Conservation (phyloP, 345 rosid species). For the Cardamine resedifolia region DNA sequence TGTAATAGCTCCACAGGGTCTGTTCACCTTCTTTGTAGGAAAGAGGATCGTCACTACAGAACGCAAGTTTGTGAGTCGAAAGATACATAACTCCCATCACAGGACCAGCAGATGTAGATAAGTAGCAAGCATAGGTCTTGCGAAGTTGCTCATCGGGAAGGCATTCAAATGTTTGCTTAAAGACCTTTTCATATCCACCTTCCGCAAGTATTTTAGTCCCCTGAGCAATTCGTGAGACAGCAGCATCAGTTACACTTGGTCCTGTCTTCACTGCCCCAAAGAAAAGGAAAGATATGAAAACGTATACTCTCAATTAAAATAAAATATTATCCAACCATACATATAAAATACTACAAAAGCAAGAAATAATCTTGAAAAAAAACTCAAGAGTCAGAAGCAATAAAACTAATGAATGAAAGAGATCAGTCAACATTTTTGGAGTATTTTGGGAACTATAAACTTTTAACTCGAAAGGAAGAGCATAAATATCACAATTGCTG, state of each 20-base stretch:
- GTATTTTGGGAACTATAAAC: background rate
- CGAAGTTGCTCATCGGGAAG: conserved; percentile 75
- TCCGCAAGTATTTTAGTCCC: conserved; percentile 90
- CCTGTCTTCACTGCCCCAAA: conserved; percentile 85
- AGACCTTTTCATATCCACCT: conserved; percentile 93
- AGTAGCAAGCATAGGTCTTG: conserved; percentile 82
- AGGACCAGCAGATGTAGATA: conserved; percentile 97
- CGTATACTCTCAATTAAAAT: background rate
- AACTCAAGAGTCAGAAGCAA: background rate
- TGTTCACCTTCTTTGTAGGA: conserved; percentile 72
- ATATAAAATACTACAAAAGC: background rate
- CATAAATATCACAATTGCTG: background rate
- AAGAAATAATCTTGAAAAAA: background rate
- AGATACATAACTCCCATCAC: conserved; percentile 85
- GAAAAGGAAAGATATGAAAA: background rate
- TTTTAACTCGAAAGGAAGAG: background rate
- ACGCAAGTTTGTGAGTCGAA: conserved; percentile 77
- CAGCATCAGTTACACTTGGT: conserved; percentile 92
- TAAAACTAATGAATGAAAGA: background rate
- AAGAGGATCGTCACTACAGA: conserved; percentile 81
- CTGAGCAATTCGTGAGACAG: conserved; percentile 87
- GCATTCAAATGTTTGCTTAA: conserved; percentile 71
- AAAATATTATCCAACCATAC: background rate
- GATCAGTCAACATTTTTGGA: no score
- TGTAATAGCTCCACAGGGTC: conserved; percentile 82